phyloP scores from a whole-genome alignment of 2,329 filamentous ascomycete species.

The Apiospora sp. region DNA sequence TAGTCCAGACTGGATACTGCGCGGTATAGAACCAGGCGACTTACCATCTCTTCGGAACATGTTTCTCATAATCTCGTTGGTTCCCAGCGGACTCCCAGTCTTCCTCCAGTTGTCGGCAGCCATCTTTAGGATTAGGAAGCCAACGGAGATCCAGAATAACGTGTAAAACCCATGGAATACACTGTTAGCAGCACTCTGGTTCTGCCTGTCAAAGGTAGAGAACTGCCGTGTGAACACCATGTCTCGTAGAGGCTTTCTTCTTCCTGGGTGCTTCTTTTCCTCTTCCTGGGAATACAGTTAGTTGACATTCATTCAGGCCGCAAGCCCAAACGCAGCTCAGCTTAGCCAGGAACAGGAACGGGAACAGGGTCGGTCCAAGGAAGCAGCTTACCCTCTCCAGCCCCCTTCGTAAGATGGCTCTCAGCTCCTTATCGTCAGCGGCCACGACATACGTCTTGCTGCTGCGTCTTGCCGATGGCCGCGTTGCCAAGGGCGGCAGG shows the following conservation, averaged over 20 bases:
- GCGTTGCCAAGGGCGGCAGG: slow-evolving; percentile 1
- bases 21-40: slow-evolving; percentile 25
- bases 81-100: slow-evolving; percentile 50
- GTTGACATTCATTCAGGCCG: background rate
- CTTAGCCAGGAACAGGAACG: background rate
- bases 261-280: slow-evolving; percentile 30
- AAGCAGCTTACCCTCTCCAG: slow-evolving; percentile 39
- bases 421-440: slow-evolving; percentile 48
- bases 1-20: slow-evolving; percentile 15
- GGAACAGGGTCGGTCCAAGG: background rate
- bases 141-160: slow-evolving; percentile 77
- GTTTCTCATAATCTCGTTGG: slow-evolving; percentile 20
- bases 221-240: slow-evolving; percentile 77
- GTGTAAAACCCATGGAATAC: slow-evolving; percentile 83
- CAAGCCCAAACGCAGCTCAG: slow-evolving; percentile 21
- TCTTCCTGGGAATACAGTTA: slow-evolving; percentile 30
- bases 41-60: slow-evolving; percentile 66
- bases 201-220: slow-evolving; percentile 78
- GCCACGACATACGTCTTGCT: slow-evolving; percentile 39
- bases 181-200: slow-evolving; percentile 68
- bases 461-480: slow-evolving; percentile 22
- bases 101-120: slow-evolving; percentile 72
- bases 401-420: slow-evolving; percentile 46
- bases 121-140: slow-evolving; percentile 71
- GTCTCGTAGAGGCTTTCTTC: slow-evolving; percentile 53